These are phyloP conservation scores for Aspergillus ostianus DNA, from an alignment of 495 filamentous ascomycete genomes.

Conservation along the genomic window DNA sequence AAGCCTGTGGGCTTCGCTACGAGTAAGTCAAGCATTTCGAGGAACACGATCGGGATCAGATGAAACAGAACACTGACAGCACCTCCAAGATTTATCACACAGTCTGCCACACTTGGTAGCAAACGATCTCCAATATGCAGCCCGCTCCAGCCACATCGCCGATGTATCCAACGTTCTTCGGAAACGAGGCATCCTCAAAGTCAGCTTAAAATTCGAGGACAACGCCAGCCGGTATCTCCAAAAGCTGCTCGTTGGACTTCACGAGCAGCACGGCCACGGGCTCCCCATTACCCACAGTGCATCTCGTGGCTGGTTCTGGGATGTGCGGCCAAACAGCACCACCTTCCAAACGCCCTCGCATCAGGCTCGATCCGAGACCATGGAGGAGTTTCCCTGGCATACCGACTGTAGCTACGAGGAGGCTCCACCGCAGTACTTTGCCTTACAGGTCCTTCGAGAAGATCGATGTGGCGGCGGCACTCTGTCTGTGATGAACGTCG, in stretches of 20 bases:
- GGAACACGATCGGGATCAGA: too few relatives aligned
- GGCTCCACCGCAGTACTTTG: conserved; percentile 36
- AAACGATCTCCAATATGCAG: too few relatives aligned
- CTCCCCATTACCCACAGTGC: conserved; percentile 36
- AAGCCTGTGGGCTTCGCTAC: too few relatives aligned
- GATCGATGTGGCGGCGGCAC: conserved; percentile 39
- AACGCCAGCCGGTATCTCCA: conserved; percentile 28
- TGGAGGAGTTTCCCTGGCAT: conserved; percentile 39
- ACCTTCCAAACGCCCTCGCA: conserved; percentile 16
- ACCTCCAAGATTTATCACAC: too few relatives aligned
- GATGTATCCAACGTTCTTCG: conserved; percentile 1
- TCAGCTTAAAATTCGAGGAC: conserved; percentile 27
- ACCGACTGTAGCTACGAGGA: conserved; percentile 43
- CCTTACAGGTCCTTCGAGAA: conserved; percentile 36
- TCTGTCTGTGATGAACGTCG: conserved; percentile 30
- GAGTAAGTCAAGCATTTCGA: too few relatives aligned
- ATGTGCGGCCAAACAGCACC: conserved; percentile 24
- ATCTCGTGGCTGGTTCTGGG: conserved; percentile 36
- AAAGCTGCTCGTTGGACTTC: conserved; percentile 26
- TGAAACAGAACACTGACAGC: too few relatives aligned
- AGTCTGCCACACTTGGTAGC: too few relatives aligned
- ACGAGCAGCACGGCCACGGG: conserved; percentile 29
- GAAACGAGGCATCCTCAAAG: conserved; percentile 24
- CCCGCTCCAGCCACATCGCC: background rate
- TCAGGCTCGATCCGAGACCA: conserved; percentile 38